Conservation (phyloP, 148 eudicot genomes). For the Arbutus unedo region DNA sequence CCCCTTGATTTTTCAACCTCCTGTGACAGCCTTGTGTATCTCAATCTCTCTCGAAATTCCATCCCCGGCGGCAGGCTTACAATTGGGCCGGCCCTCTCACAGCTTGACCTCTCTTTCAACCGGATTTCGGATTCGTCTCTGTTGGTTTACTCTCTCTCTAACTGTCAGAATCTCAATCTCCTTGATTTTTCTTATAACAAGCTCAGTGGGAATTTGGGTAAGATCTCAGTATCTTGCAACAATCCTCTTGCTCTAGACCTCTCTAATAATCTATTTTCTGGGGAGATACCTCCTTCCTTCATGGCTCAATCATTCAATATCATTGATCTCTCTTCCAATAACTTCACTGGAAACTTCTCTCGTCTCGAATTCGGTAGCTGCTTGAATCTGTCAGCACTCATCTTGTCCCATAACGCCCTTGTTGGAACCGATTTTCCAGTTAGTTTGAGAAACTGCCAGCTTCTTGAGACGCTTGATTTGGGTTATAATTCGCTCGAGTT, state of each 20-base stretch:
- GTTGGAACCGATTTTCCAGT: conserved; percentile 31
- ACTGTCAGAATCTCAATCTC: conserved; percentile 37
- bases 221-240: conserved; percentile 29
- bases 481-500: conserved; percentile 33
- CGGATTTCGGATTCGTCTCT: conserved; percentile 31
- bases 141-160: conserved; percentile 24
- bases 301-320: conserved; percentile 14
- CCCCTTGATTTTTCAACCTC: conserved; percentile 22
- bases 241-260: conserved; percentile 32
- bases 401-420: conserved; percentile 35
- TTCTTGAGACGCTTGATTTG: conserved; percentile 35
- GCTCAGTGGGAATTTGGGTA: conserved; percentile 28
- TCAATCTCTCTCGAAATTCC: conserved; percentile 36
- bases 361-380: conserved; percentile 36
- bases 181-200: conserved; percentile 37
- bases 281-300: conserved; percentile 10
- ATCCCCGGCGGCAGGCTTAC: conserved; percentile 28
- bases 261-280: conserved; percentile 6
- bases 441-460: conserved; percentile 35
- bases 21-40: conserved; percentile 23
- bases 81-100: conserved; percentile 31
- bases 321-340: conserved; percentile 44
- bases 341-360: conserved; percentile 33
- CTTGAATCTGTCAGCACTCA: conserved; percentile 33
- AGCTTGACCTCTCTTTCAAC: conserved; percentile 35